Conservation (phyloP, 2,329 filamentous ascomycete species). For the Polytolypa hystricis region DNA sequence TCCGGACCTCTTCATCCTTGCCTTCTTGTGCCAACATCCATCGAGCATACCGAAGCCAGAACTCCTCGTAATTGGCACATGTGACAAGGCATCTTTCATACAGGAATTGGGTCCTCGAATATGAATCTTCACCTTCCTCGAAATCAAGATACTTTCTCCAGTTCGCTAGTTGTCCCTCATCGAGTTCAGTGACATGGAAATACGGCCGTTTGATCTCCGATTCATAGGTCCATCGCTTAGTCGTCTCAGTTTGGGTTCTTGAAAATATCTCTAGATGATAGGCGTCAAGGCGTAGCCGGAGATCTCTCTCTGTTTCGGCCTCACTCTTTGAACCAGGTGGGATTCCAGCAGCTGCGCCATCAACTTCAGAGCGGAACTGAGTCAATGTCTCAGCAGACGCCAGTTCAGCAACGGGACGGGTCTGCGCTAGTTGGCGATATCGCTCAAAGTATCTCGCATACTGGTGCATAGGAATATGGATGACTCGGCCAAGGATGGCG, state of each 20-base stretch:
- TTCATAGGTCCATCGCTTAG: conserved; percentile 89
- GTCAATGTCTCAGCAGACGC: conserved; percentile 56
- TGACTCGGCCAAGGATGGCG: conserved; percentile 67
- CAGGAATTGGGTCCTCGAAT: conserved; percentile 62
- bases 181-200: conserved; percentile 89
- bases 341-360: conserved; percentile 38
- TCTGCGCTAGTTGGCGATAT: conserved; percentile 66
- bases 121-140: conserved; percentile 76
- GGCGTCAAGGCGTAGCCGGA: conserved; percentile 68
- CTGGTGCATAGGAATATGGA: conserved; percentile 88
- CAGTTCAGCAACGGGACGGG: conserved; percentile 61
- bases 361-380: conserved; percentile 60
- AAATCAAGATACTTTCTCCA: conserved; percentile 97
- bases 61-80: conserved; percentile 90
- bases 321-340: conserved; percentile 47
- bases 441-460: conserved; percentile 92
- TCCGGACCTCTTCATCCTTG: conserved; percentile 82
- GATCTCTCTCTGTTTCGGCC: conserved; percentile 69
- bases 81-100: conserved; percentile 92
- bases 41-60: conserved; percentile 92
- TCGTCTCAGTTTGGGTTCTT: conserved; percentile 74
- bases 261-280: conserved; percentile 73
- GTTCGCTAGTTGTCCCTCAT: conserved; percentile 71
- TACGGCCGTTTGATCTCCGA: conserved; percentile 91
- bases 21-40: conserved; percentile 78